Evolutionary conservation across 148 eudicot species (phyloP).

Genomic region (Rhododendron ovatum): DNA sequence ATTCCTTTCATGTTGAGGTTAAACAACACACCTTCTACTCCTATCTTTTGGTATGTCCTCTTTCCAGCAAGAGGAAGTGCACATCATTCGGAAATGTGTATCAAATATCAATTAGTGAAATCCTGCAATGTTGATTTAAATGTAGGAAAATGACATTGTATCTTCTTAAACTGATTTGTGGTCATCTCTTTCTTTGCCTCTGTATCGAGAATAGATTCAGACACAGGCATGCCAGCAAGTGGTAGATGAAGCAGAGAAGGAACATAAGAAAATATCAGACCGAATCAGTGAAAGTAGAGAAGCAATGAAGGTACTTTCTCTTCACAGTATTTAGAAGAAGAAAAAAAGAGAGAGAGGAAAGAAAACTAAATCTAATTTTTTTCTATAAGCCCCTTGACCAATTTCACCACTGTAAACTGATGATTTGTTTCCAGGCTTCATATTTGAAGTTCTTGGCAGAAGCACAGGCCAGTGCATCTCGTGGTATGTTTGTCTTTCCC

Average conservation of each 20-base stretch:
- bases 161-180: not conserved
- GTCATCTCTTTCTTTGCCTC: not conserved
- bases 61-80: not conserved
- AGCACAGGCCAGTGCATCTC: slow-evolving; percentile 61
- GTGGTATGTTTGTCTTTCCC: slow-evolving; percentile 42
- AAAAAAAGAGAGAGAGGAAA: not conserved
- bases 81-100: not conserved
- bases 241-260: slow-evolving; percentile 63
- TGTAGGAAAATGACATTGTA: not conserved
- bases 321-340: not conserved
- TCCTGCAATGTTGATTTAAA: not conserved
- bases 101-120: not conserved
- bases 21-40: not conserved
- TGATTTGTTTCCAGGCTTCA: slow-evolving; percentile 2
- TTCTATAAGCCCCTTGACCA: not conserved
- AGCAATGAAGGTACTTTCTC: slow-evolving; percentile 57
- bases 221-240: slow-evolving; percentile 68
- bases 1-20: not conserved
- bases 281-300: slow-evolving; percentile 58
- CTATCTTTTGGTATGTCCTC: not conserved
- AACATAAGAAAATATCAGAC: slow-evolving; percentile 54
- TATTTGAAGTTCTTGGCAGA: slow-evolving; percentile 56
- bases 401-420: not conserved
- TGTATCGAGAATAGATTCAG: slow-evolving; percentile 48
- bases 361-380: not conserved